Percentiles rank a stretch among this genome's conserved stretches.
Conservation (phyloP, 345 rosid species). For the Salix suchowensis region DNA sequence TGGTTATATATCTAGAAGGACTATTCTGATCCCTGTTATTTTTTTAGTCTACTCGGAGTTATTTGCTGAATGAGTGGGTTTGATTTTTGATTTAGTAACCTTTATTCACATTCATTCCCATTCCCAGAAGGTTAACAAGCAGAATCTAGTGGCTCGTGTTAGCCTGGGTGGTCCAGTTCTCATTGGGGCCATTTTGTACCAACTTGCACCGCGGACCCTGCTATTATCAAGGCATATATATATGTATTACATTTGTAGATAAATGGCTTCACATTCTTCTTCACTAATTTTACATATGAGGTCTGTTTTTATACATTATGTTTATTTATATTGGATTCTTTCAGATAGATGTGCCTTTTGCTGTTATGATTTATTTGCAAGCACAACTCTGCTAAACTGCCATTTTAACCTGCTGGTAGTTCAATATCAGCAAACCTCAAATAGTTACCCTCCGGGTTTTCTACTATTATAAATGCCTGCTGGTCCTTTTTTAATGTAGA, state of each 20-base stretch:
- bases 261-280: neutral
- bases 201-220: neutral
- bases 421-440: neutral
- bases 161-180: neutral
- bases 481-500: neutral
- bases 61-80: neutral
- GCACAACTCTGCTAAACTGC: neutral
- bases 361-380: neutral
- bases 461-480: neutral
- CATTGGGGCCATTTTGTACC: neutral
- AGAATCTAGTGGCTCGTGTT: neutral
- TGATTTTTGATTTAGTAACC: neutral
- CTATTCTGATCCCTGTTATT: neutral
- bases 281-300: neutral
- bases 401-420: neutral
- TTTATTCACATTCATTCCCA: neutral
- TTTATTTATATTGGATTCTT: neutral
- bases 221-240: neutral
- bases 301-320: neutral
- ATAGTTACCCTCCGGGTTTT: neutral
- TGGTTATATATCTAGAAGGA: neutral
- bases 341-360: neutral
- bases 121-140: neutral
- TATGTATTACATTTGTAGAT: neutral
- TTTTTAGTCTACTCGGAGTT: neutral